Conservation (phyloP, 495 filamentous ascomycete genomes). For the Talaromyces trachyspermus region DNA sequence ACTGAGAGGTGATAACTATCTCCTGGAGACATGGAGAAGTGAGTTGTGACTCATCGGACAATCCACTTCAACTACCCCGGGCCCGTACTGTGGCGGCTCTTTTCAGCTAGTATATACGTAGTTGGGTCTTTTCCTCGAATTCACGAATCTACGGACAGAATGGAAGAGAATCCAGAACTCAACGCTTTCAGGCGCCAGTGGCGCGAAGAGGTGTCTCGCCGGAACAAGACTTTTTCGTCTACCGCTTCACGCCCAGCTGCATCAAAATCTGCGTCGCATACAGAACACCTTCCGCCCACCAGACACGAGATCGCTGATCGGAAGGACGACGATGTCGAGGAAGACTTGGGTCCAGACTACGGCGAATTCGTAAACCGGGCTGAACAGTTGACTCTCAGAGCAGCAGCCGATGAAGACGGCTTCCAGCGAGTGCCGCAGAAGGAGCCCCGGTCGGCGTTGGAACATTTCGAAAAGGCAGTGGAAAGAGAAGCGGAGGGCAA, state of each 20-base stretch:
- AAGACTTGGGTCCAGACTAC: constrained; percentile 31
- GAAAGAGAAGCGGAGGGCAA: constrained; percentile 79
- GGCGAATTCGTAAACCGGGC: constrained; percentile 36
- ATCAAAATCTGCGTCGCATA: constrained; percentile 14
- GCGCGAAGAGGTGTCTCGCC: constrained; percentile 68
- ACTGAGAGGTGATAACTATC: neutral
- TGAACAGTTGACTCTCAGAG: constrained; percentile 22
- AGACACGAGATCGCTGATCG: constrained; percentile 27
- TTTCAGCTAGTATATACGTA: too few relatives aligned
- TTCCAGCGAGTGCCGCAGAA: constrained; percentile 18
- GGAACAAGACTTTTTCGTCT: constrained; percentile 27
- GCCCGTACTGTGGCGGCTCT: too few relatives aligned
- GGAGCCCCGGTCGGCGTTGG: constrained; percentile 72
- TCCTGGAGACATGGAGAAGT: too few relatives aligned
- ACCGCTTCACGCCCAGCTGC: too few relatives aligned
- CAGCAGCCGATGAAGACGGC: constrained; percentile 23
- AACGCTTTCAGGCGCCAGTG: constrained; percentile 76
- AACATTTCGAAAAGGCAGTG: constrained; percentile 89
- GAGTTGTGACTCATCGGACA: too few relatives aligned
- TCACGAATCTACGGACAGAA: too few relatives aligned
- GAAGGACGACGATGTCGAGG: constrained; percentile 34
- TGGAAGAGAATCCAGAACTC: constrained; percentile 65
- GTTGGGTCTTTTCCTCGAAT: too few relatives aligned
- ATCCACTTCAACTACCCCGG: too few relatives aligned
- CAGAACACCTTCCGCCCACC: constrained; percentile 25